Base-by-base conservation (phyloP, 495 filamentous ascomycete genomes). In the Geopyxis carbonaria region DNA sequence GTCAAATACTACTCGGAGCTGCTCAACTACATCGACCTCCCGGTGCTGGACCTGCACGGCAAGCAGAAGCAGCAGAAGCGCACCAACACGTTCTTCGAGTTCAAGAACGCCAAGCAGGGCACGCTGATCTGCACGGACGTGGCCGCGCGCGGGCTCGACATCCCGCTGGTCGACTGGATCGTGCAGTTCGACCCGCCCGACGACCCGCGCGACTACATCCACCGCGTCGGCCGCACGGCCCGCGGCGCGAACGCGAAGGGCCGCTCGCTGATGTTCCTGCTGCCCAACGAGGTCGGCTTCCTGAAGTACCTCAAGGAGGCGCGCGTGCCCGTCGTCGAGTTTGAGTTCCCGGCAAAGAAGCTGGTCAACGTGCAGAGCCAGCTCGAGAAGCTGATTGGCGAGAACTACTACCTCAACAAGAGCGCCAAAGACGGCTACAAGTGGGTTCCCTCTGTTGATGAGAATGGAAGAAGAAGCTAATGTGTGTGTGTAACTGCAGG, bases 51-150 rank as follows among this genome's bases (percentile, higher is more conserved):
- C 44, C 60, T 78, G 11, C 84, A 93, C 58, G 87, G 87, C 37
- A 93, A 94, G 59, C 82, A 92, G 61, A 95, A 95, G 61, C 89
- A 95, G 60, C 80, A 93, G 57, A 92, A 91, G 58, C 78, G 89
- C 4, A 97, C 89, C 33, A 91, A 89, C 54, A 92, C 83, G 0
- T 97, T 97, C 62, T 97, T 95, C 61, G 87, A 94, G 50, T 97
- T 95, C 65, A 85, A 80, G 61, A 97, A 97, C 57, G 86, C 89
- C 5, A 76, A 69, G 40, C 75, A 80, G 37, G 89, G 89, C 7
- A 92, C 79, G 3, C 61, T 97, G 28, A 85, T 97, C 47, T 93
- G 85, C 61, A 97, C 91, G 0, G 89, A 97, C 53, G 91, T 97
- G 44, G 89, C 91, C 25, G 91, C 89, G 5, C 65, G 89, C 47